phyloP scores from a whole-genome alignment of 768 basidiomycete species.

The Boletus insuetus region DNA sequence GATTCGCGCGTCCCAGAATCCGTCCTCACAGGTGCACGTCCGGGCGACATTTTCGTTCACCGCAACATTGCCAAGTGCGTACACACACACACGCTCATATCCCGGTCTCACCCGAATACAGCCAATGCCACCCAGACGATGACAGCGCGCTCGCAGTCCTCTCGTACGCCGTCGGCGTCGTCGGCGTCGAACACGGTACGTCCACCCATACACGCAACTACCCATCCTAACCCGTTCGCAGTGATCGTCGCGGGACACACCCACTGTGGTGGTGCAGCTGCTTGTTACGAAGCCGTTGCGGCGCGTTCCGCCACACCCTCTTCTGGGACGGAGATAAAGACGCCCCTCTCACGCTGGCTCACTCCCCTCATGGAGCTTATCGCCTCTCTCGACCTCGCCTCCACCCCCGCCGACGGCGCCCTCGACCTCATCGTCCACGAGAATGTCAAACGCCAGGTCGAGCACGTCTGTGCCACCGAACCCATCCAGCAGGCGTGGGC shows the following conservation, averaged over 20 bases:
- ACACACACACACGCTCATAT: neutral
- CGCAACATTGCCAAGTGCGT: constrained; percentile 84
- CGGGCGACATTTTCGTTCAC: constrained; percentile 87
- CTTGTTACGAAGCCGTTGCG: constrained; percentile 45
- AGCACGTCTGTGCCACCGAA: constrained; percentile 45
- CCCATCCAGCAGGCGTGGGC: constrained; percentile 47
- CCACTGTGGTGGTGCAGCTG: constrained; percentile 73
- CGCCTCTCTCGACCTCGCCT: constrained; percentile 42
- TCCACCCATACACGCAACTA: constrained; percentile 7
- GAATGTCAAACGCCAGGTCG: constrained; percentile 58
- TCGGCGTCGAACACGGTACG: constrained; percentile 78
- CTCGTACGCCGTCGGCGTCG: constrained; percentile 64
- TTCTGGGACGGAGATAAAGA: neutral
- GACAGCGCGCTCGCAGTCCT: constrained; percentile 70
- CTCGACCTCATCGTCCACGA: constrained; percentile 51
- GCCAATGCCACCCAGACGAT: constrained; percentile 74
- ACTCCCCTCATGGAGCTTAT: constrained; percentile 56
- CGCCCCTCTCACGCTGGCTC: constrained; percentile 69
- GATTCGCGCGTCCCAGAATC: constrained; percentile 89
- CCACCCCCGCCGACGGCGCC: constrained; percentile 35
- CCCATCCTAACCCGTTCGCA: constrained; percentile 22
- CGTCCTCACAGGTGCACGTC: constrained; percentile 66
- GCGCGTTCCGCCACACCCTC: neutral
- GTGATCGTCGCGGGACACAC: constrained; percentile 84
- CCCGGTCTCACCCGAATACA: constrained; percentile 21